Conservation (phyloP, 352 stramenopile species). For the Pythium apleroticum region DNA sequence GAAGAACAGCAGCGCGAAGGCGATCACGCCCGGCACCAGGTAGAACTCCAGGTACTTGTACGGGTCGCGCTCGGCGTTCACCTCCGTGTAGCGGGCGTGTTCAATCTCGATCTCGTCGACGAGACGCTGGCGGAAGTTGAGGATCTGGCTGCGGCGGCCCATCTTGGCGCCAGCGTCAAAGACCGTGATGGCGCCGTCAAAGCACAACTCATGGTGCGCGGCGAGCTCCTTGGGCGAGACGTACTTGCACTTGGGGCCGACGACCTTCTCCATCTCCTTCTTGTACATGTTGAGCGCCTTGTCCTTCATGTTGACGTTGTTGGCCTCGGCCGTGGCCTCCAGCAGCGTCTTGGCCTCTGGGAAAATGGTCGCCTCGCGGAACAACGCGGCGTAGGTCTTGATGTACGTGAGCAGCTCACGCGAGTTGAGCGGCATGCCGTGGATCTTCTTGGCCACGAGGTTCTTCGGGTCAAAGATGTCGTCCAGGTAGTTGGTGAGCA, state of each 20-base stretch:
- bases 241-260: slow-evolving; percentile 84
- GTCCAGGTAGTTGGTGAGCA: slow-evolving; percentile 95
- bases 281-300: slow-evolving; percentile 91
- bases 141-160: slow-evolving; percentile 90
- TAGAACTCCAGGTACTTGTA: slow-evolving; percentile 95
- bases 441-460: slow-evolving; percentile 94
- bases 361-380: slow-evolving; percentile 95
- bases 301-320: slow-evolving; percentile 95
- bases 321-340: slow-evolving; percentile 96
- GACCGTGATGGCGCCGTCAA: slow-evolving; percentile 77
- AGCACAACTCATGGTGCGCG: slow-evolving; percentile 84
- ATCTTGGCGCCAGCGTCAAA: slow-evolving; percentile 97
- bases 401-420: slow-evolving; percentile 96
- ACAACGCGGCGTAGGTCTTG: slow-evolving; percentile 95
- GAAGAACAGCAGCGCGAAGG: slow-evolving; percentile 87
- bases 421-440: slow-evolving; percentile 91
- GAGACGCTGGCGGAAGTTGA: slow-evolving; percentile 83
- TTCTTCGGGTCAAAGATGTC: slow-evolving; percentile 91
- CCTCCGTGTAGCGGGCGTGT: slow-evolving; percentile 89
- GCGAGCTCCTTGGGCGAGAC: slow-evolving; percentile 88
- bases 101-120: slow-evolving; percentile 89
- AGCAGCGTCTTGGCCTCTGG: slow-evolving; percentile 97
- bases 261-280: slow-evolving; percentile 92
- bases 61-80: slow-evolving; percentile 96
- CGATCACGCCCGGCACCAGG: slow-evolving; percentile 90